phyloP scores from a whole-genome alignment of 352 stramenopile species.

The Elongisporangium undulatum region DNA sequence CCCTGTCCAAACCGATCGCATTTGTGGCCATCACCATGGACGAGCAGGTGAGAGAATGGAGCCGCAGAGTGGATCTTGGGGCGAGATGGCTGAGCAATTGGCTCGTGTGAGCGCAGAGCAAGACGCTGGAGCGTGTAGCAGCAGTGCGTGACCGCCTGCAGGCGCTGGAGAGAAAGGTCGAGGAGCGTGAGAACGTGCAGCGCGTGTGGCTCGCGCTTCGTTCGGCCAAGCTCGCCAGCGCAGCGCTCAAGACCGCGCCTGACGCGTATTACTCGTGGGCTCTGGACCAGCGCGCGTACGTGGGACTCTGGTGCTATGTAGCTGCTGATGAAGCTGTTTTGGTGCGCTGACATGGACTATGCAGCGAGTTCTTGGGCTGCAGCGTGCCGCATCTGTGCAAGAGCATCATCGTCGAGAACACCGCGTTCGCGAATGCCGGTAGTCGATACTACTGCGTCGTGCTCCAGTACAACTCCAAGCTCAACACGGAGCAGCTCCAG shows the following conservation, averaged over 20 bases:
- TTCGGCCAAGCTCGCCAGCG: constrained; percentile 41
- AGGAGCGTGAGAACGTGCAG: constrained; percentile 44
- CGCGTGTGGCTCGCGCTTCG: constrained; percentile 45
- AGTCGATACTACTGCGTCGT: constrained; percentile 80
- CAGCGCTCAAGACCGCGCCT: constrained; percentile 59
- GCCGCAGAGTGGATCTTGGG: not conserved
- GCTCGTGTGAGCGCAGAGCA: not conserved
- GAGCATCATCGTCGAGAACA: constrained; percentile 89
- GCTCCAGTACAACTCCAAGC: constrained; percentile 83
- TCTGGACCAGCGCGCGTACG: constrained; percentile 56
- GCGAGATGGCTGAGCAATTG: not conserved
- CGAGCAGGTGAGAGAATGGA: not conserved
- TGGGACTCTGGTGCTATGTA: not conserved
- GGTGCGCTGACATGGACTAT: not conserved
- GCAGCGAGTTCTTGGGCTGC: constrained; percentile 62
- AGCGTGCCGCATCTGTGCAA: constrained; percentile 78
- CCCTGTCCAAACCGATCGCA: not conserved
- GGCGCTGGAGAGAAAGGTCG: constrained; percentile 36
- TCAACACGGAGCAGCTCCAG: constrained; percentile 78
- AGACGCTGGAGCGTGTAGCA: constrained; percentile 28
- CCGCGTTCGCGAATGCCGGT: constrained; percentile 52
- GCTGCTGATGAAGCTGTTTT: not conserved
- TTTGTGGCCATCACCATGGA: not conserved
- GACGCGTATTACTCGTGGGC: constrained; percentile 76
- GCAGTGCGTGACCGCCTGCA: constrained; percentile 28